Evolutionary conservation across 2,329 filamentous ascomycete species (phyloP).

Genomic region (Tolypocladium ophioglossoides): DNA sequence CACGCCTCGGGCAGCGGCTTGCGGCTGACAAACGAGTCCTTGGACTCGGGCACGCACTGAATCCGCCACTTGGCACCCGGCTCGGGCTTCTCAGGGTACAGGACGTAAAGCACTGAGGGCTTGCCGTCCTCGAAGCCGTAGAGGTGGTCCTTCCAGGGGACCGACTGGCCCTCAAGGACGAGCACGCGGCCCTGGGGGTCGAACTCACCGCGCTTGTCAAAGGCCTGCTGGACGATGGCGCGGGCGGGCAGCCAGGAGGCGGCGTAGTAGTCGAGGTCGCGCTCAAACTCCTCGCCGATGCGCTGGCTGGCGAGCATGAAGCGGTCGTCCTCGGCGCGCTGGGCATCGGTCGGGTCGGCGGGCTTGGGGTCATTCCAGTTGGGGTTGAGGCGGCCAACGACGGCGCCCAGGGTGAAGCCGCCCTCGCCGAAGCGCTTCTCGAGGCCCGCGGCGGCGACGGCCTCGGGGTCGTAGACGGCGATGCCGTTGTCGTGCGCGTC

Average conservation of each 20-base stretch:
- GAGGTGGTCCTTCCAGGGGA: constrained; percentile 95
- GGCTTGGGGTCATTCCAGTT: constrained; percentile 62
- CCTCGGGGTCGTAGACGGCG: constrained; percentile 64
- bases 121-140: constrained; percentile 67
- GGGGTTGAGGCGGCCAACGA: constrained; percentile 72
- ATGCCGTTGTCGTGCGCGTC: constrained; percentile 98
- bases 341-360: constrained; percentile 41
- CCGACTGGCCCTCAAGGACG: constrained; percentile 64
- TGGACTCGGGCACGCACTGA: constrained; percentile 76
- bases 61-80: constrained; percentile 83
- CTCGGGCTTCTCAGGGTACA: constrained; percentile 76
- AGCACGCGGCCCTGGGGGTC: constrained; percentile 71
- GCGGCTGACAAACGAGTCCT: constrained; percentile 82
- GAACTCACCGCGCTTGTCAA: constrained; percentile 53
- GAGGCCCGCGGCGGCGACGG: constrained; percentile 58
- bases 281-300: constrained; percentile 81
- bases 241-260: constrained; percentile 81
- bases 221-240: constrained; percentile 65
- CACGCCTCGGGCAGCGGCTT: constrained; percentile 85
- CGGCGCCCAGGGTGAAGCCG: constrained; percentile 72
- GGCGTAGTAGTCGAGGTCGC: constrained; percentile 67
- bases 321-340: constrained; percentile 68
- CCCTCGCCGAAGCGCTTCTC: constrained; percentile 76
- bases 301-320: constrained; percentile 70
- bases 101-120: constrained; percentile 63